phyloP scores from a whole-genome alignment of 176 grass and related monocot genomes.

The Elaeis guineensis region DNA sequence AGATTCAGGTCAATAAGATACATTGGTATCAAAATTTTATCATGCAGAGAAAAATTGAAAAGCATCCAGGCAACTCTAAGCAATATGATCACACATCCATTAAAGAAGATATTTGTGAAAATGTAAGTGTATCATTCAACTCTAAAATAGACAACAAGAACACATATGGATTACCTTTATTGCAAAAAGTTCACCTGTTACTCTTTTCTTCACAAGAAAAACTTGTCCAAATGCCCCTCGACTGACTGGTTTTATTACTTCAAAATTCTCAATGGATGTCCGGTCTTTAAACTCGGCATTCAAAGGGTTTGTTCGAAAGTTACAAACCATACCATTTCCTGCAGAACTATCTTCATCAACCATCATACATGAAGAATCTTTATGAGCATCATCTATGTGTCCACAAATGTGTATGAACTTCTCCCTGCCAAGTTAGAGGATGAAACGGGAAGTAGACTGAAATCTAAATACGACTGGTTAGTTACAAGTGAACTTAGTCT shows the following conservation, averaged over 20 bases:
- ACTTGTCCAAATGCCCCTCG: constrained; percentile 80
- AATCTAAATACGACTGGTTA: background rate
- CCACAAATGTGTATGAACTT: constrained; percentile 90
- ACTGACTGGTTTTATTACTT: constrained; percentile 95
- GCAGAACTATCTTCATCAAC: constrained; percentile 52
- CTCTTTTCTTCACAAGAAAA: constrained; percentile 88
- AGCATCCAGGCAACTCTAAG: no score
- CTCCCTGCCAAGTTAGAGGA: constrained; percentile 48
- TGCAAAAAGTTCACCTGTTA: constrained; percentile 87
- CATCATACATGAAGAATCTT: constrained; percentile 37
- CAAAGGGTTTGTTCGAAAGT: constrained; percentile 42
- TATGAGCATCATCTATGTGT: constrained; percentile 58
- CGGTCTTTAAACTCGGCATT: constrained; percentile 63
- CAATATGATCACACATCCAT: no score
- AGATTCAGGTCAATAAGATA: no score
- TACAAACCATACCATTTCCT: constrained; percentile 30
- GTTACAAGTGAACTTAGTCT: no score
- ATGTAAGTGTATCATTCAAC: no score
- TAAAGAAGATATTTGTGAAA: no score
- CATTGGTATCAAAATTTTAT: no score
- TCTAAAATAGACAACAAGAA: no score
- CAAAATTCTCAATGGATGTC: constrained; percentile 94
- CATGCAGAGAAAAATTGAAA: no score
- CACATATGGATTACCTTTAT: constrained; percentile 52
- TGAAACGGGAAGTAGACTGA: constrained; percentile 2